Evolutionary conservation across 306 rosid genomes (phyloP).

Genomic region (Clitoria ternatea): DNA sequence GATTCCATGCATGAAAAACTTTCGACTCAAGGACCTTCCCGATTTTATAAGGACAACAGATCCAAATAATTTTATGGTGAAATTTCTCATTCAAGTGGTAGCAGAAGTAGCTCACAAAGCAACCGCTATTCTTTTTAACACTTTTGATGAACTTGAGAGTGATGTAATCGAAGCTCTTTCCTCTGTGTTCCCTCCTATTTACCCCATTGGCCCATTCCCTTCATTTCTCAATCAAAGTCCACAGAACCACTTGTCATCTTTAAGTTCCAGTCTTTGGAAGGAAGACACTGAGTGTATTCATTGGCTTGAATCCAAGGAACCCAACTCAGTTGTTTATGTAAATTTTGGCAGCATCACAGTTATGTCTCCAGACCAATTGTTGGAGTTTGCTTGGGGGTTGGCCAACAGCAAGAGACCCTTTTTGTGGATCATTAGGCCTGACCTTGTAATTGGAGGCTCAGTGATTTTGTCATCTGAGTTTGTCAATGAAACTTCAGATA

Average conservation of each 20-base stretch:
- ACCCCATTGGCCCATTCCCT: no score
- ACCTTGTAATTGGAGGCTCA: no score
- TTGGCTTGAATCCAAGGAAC: constrained; percentile 23
- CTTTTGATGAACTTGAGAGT: constrained; percentile 10
- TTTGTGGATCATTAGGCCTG: no score
- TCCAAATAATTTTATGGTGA: neutral
- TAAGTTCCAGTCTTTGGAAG: constrained; percentile 10
- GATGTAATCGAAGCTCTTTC: constrained; percentile 3
- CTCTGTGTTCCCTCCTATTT: neutral
- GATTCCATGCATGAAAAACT: constrained; percentile 1
- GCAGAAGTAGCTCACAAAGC: neutral
- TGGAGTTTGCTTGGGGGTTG: constrained; percentile 20
- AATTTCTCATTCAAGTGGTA: neutral
- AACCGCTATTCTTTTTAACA: neutral
- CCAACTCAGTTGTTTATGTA: no score
- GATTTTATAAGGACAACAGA: neutral
- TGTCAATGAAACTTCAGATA: no score
- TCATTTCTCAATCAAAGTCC: neutral
- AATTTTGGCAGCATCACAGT: constrained; percentile 5
- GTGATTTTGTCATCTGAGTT: no score
- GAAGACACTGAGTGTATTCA: neutral
- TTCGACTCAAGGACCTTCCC: neutral
- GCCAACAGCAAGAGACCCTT: neutral
- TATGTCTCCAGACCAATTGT: neutral
- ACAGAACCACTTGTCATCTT: neutral